A percentile compares a stretch with the other conserved stretches of the same genome.
Evolutionary conservation across 2,329 filamentous ascomycete species (phyloP).

Genomic region (Penicillium hesseltinei): DNA sequence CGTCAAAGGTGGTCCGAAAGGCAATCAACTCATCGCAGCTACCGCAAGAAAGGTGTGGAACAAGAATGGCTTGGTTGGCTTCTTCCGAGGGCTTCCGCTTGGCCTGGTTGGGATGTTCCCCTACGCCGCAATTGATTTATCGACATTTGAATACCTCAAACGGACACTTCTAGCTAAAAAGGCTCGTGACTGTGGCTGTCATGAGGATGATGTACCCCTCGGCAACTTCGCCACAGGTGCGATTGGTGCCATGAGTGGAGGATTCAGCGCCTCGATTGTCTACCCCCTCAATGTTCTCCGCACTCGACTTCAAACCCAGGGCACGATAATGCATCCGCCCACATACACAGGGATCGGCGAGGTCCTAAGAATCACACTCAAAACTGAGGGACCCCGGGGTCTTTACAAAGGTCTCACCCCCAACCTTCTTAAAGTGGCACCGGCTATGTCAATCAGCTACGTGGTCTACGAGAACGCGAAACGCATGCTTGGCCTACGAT

Average conservation of each 20-base stretch:
- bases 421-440: constrained; percentile 93
- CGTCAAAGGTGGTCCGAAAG: constrained; percentile 77
- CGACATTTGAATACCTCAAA: constrained; percentile 92
- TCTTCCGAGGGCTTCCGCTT: constrained; percentile 91
- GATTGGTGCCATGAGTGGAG: constrained; percentile 88
- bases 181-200: constrained; percentile 65
- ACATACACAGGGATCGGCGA: constrained; percentile 92
- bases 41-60: constrained; percentile 86
- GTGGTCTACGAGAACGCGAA: constrained; percentile 92
- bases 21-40: constrained; percentile 75
- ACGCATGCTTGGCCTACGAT: constrained; percentile 58
- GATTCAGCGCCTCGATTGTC: constrained; percentile 87
- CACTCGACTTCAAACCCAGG: constrained; percentile 89
- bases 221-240: constrained; percentile 81
- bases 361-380: constrained; percentile 77
- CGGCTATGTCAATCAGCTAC: constrained; percentile 92
- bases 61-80: constrained; percentile 69
- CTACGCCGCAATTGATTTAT: constrained; percentile 94
- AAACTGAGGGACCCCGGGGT: constrained; percentile 77
- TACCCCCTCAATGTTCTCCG: constrained; percentile 93
- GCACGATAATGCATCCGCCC: constrained; percentile 83
- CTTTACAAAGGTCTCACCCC: constrained; percentile 94
- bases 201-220: constrained; percentile 78
- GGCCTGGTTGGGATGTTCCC: constrained; percentile 96
- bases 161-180: constrained; percentile 67